A percentile compares a stretch with the other conserved stretches of the same genome.
phyloP scores from a whole-genome alignment of 2,329 filamentous ascomycete species.

The Mycosphaerella sp. region DNA sequence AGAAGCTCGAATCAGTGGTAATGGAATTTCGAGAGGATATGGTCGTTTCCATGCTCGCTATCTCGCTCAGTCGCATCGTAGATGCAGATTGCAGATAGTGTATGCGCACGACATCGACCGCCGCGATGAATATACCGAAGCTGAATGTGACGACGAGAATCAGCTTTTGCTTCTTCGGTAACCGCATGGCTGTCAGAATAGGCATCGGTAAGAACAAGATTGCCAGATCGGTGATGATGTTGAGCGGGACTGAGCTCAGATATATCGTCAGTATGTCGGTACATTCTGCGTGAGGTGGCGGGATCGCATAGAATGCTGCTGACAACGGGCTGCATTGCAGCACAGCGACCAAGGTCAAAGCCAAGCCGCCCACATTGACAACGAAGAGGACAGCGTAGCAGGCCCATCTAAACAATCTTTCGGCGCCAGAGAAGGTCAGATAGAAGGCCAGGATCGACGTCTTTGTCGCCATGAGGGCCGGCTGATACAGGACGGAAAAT shows the following conservation, averaged over 20 bases:
- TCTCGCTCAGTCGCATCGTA: slow-evolving; percentile 41
- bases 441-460: slow-evolving; percentile 92
- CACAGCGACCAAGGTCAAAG: slow-evolving; percentile 78
- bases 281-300: slow-evolving; percentile 46
- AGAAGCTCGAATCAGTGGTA: slow-evolving; percentile 55
- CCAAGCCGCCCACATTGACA: slow-evolving; percentile 70
- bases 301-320: slow-evolving; percentile 58
- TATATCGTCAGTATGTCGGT: slow-evolving; percentile 59
- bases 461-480: slow-evolving; percentile 83
- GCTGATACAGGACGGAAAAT: slow-evolving; percentile 65
- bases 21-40: slow-evolving; percentile 33
- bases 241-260: slow-evolving; percentile 74
- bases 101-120: slow-evolving; percentile 83
- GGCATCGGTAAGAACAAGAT: slow-evolving; percentile 84
- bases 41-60: slow-evolving; percentile 12
- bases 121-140: slow-evolving; percentile 77
- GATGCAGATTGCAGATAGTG: slow-evolving; percentile 78
- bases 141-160: slow-evolving; percentile 82
- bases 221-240: slow-evolving; percentile 84
- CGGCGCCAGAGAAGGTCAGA: slow-evolving; percentile 71
- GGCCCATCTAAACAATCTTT: slow-evolving; percentile 69
- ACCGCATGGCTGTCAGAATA: slow-evolving; percentile 75
- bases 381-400: slow-evolving; percentile 73
- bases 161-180: slow-evolving; percentile 79
- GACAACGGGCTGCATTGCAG: slow-evolving; percentile 73